These are phyloP conservation scores for Cystoderma amianthinum DNA, from an alignment of 768 basidiomycete species.

Conservation along the genomic window DNA sequence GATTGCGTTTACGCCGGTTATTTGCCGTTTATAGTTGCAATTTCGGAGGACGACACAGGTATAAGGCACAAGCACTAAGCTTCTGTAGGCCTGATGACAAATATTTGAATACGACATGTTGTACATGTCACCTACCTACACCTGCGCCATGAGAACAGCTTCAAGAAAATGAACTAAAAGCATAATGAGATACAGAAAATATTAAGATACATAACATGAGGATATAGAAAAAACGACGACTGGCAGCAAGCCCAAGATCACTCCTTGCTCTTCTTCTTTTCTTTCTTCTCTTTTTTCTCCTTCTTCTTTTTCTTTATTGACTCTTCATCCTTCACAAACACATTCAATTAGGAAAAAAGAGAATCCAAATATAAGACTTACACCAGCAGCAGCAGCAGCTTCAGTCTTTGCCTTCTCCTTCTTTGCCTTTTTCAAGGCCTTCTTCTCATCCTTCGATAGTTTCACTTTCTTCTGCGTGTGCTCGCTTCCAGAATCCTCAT, in stretches of 20 bases:
- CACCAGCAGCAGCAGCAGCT: constrained; percentile 21
- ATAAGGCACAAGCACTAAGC: neutral
- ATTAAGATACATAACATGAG: constrained; percentile 5
- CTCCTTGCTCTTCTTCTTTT: constrained; percentile 32
- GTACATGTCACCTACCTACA: neutral
- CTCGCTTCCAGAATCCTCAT: constrained; percentile 44
- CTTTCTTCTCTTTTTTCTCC: constrained; percentile 32
- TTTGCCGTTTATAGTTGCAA: too few relatives aligned
- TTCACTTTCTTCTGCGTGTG: constrained; percentile 61
- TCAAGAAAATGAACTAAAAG: neutral
- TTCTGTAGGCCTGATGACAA: neutral
- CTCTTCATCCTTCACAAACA: constrained; percentile 18
- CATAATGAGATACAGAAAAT: neutral
- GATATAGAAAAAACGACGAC: constrained; percentile 5
- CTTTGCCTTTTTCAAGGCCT: constrained; percentile 72
- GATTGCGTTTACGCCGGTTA: neutral
- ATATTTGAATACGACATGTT: neutral
- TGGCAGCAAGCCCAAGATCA: too few relatives aligned
- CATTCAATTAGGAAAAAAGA: constrained; percentile 1
- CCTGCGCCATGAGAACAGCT: neutral
- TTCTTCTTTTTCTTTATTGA: constrained; percentile 43
- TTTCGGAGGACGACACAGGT: neutral
- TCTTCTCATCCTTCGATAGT: constrained; percentile 81
- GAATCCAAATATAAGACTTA: constrained; percentile 3
- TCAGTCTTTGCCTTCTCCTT: constrained; percentile 57